phyloP scores from a whole-genome alignment of 257 asterid genomes.

The Paraleonurus japonicus region DNA sequence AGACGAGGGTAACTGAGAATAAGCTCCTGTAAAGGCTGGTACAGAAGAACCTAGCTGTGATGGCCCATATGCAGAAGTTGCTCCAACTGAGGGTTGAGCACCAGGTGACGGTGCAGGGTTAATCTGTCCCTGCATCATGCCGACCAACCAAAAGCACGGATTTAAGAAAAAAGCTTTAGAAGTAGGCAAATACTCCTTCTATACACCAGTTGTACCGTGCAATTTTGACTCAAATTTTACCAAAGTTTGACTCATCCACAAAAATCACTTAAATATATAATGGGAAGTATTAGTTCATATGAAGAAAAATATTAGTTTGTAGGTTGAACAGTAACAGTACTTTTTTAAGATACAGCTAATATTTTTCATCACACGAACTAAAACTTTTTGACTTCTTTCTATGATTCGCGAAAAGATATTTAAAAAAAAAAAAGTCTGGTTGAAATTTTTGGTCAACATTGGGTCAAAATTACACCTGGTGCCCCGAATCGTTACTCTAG shows the following conservation, averaged over 20 bases:
- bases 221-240: background rate
- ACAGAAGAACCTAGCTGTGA: constrained; percentile 60
- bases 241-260: background rate
- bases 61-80: constrained; percentile 56
- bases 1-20: constrained; percentile 45
- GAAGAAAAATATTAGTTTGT: background rate
- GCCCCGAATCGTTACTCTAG: background rate
- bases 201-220: background rate
- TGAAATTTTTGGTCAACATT: background rate
- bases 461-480: background rate
- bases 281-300: background rate
- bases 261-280: background rate
- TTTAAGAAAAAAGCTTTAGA: background rate
- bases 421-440: background rate
- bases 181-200: background rate
- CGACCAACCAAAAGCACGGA: constrained; percentile 20
- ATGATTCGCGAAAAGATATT: background rate
- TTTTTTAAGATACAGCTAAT: too few relatives aligned
- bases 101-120: constrained; percentile 69
- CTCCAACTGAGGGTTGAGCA: constrained; percentile 53
- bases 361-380: background rate
- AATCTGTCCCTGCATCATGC: constrained; percentile 54
- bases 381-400: background rate
- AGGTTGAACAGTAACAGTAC: background rate
- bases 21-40: constrained; percentile 51